Base-by-base conservation (phyloP, 108 stramenopile species). In the Conticribra guillardii region DNA sequence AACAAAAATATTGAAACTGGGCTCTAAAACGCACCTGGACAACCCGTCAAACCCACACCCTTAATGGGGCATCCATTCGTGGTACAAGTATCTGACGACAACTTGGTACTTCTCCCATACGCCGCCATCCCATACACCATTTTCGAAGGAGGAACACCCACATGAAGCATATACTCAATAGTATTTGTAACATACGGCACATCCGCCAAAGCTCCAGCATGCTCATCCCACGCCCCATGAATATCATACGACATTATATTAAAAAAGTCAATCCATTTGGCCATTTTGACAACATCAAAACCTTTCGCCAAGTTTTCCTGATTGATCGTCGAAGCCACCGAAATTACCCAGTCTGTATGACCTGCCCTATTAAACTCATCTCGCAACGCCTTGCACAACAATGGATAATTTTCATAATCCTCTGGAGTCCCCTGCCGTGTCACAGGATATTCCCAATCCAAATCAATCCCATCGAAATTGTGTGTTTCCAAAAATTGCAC, bases 161-260 rank as follows among this genome's bases (percentile, higher is more conserved):
- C 24, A 17, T 34, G 46, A 44, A 58, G 50, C 2, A 77, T 51
- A 28, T 71, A 50, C 44, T 64, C 9, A 54, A 77, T 71, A 2
- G 69, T 65, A 31, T 58, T 57, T 29, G 30, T 1, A 51, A 77
- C 71, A 28, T 71, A 77, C 3, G 30, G 54, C 70, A 77, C 57
- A 23, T 77, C 76, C 22, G 70, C 46, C 63, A 64, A 64, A 18
- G 76, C 70, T 0, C 76, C 76, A 0, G 62, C 55, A 19, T 16
- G 41, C 2, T 28, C 14, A 50, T 72, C 76, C 55, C 61, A 77
- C 1, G 56, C 23, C 0, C 69, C 69, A 29, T 77, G 34, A 29
- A 71, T 77, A 51, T 77, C 69, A 52, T 77, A 77, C 15, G 46
- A 33, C 76, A 77, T 77, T 24, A 77, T 30, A 22, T 77, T 70